Conservation (phyloP, 768 basidiomycete genomes). For the Mycena venus region DNA sequence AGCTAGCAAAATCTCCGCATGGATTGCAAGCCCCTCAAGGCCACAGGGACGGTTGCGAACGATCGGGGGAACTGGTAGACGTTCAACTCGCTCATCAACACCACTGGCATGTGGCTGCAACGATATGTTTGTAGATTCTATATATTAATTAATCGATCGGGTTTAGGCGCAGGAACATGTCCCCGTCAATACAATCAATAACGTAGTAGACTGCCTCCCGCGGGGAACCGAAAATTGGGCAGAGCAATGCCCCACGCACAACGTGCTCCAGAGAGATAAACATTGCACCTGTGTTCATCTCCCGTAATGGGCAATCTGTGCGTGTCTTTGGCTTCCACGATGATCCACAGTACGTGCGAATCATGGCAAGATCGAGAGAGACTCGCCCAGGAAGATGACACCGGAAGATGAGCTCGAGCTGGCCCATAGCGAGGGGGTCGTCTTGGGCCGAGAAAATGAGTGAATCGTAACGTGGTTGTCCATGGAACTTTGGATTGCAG, state of each 20-base stretch:
- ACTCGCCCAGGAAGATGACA: neutral
- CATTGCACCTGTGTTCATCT: neutral
- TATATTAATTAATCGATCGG: neutral
- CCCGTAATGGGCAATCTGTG: conserved; percentile 18
- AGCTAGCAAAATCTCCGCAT: no score
- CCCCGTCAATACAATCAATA: neutral
- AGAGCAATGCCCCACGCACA: conserved; percentile 5
- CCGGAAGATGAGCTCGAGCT: conserved; percentile 9
- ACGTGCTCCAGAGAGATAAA: conserved; percentile 19
- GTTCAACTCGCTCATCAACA: no score
- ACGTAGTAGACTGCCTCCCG: conserved; percentile 1
- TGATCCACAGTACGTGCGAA: conserved; percentile 2
- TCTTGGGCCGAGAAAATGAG: conserved; percentile 7
- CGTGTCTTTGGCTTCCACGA: neutral
- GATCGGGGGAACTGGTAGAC: no score
- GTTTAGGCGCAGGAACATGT: neutral
- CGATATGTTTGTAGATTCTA: no score
- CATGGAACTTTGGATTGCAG: conserved; percentile 25
- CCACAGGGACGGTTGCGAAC: no score
- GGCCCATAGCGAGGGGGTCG: conserved; percentile 12
- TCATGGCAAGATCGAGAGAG: conserved; percentile 9
- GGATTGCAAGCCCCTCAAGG: no score
- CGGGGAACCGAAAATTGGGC: neutral
- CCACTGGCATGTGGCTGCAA: no score
- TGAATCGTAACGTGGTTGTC: conserved; percentile 2